A percentile compares a stretch with the other conserved stretches of the same genome.
Conservation (phyloP, 768 basidiomycete species). For the Pleurotus giganteus region DNA sequence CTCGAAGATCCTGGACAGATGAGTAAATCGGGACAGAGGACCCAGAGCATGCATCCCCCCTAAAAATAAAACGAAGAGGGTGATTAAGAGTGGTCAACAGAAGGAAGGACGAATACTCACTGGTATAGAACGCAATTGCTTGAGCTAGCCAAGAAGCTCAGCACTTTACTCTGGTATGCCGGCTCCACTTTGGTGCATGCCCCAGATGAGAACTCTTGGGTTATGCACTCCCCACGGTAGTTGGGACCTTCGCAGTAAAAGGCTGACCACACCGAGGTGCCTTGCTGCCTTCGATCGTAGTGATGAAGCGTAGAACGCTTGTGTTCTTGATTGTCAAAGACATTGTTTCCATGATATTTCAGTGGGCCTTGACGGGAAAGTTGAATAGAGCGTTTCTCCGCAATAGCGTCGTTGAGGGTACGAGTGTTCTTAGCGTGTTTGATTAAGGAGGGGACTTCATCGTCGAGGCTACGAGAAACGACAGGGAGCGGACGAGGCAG, state of each 20-base stretch:
- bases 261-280: not conserved
- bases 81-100: not conserved
- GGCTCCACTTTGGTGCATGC: not conserved
- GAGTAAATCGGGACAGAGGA: slow-evolving; percentile 1
- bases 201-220: not conserved
- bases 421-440: not conserved
- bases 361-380: not conserved
- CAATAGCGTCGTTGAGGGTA: not conserved
- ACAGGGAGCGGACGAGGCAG: not conserved
- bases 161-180: not conserved
- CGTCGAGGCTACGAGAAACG: not conserved
- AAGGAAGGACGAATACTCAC: not conserved
- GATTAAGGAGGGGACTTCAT: not conserved
- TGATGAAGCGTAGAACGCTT: not conserved
- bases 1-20: slow-evolving; percentile 1
- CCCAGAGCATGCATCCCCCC: not conserved
- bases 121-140: not conserved
- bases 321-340: not conserved
- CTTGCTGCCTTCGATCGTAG: not conserved
- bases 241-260: slow-evolving; percentile 6
- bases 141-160: slow-evolving; percentile 5
- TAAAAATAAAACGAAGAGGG: not conserved
- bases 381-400: not conserved
- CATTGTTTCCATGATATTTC: not conserved
- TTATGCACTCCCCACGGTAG: slow-evolving; percentile 1